Evolutionary conservation across 1,284 basidiomycete species (phyloP).

Genomic region (Rhizoctonia solani): DNA sequence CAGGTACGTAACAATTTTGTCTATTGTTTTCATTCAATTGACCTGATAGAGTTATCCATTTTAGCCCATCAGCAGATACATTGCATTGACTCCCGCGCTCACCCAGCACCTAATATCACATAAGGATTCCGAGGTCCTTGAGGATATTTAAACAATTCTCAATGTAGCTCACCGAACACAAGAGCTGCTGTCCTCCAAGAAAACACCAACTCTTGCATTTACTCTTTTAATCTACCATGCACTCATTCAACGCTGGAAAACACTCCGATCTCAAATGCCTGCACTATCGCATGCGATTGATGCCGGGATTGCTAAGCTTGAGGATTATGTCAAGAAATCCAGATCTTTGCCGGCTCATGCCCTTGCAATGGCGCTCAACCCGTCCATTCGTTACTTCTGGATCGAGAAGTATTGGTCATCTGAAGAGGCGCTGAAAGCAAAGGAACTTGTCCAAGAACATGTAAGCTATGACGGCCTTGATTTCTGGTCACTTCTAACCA

Average conservation of each 20-base stretch:
- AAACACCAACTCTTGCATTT: conserved; percentile 29
- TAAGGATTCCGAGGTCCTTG: conserved; percentile 7
- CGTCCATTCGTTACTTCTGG: background rate
- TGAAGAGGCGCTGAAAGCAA: background rate
- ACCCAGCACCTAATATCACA: background rate
- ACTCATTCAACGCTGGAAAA: background rate
- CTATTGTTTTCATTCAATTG: background rate
- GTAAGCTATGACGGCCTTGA: background rate
- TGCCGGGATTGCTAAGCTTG: background rate
- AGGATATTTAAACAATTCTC: conserved; percentile 16
- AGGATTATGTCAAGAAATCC: background rate
- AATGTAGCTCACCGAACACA: conserved; percentile 23
- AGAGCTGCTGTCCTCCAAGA: conserved; percentile 18
- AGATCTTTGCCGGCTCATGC: conserved; percentile 8
- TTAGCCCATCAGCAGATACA: conserved; percentile 12
- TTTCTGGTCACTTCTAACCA: background rate
- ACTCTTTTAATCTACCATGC: conserved; percentile 23
- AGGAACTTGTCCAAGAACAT: background rate
- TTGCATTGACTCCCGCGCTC: background rate
- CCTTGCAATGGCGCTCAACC: conserved; percentile 7
- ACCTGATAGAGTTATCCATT: conserved; percentile 7
- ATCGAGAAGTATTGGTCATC: conserved; percentile 1
- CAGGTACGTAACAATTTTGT: background rate
- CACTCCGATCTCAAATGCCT: background rate
- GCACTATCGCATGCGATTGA: background rate